These are phyloP conservation scores for Dillenia suffruticosa DNA, from an alignment of 164 flowering plant species.

Conservation along the genomic window DNA sequence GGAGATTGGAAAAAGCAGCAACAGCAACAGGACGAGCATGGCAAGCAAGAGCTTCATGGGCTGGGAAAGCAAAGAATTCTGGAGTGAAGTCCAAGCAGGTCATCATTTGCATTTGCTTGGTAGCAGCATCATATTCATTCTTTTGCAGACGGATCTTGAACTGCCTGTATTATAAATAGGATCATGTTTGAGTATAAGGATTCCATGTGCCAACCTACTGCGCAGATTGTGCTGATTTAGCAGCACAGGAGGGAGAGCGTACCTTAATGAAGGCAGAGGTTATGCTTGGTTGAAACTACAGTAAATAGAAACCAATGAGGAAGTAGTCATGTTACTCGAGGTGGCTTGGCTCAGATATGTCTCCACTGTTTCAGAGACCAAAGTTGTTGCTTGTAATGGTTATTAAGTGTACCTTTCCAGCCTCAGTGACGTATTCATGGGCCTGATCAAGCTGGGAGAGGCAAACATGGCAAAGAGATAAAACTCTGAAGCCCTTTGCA, in stretches of 20 bases:
- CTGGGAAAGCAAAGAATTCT: conserved; percentile 80
- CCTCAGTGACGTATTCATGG: conserved; percentile 80
- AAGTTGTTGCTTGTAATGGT: not conserved
- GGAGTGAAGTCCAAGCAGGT: conserved; percentile 81
- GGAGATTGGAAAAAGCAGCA: conserved; percentile 59
- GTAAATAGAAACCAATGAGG: conserved; percentile 2
- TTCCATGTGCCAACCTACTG: not conserved
- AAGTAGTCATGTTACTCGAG: not conserved
- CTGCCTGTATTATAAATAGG: conserved; percentile 30
- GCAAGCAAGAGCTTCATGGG: conserved; percentile 92
- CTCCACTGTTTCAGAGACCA: not conserved
- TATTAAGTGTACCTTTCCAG: conserved; percentile 62
- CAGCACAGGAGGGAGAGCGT: conserved; percentile 3
- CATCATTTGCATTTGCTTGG: conserved; percentile 67
- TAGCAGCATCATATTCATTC: conserved; percentile 50
- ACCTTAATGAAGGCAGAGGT: conserved; percentile 90
- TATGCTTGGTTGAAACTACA: conserved; percentile 88
- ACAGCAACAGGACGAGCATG: conserved; percentile 73
- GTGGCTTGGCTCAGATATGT: too few species aligned
- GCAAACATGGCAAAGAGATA: conserved; percentile 85
- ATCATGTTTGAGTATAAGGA: conserved; percentile 3
- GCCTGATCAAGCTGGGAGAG: conserved; percentile 84
- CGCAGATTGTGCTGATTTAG: not conserved
- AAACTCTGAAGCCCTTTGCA: conserved; percentile 84
- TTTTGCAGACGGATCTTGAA: conserved; percentile 82